These are phyloP conservation scores for Collybiopsis confluens DNA, from an alignment of 768 basidiomycete genomes.

Conservation along the genomic window DNA sequence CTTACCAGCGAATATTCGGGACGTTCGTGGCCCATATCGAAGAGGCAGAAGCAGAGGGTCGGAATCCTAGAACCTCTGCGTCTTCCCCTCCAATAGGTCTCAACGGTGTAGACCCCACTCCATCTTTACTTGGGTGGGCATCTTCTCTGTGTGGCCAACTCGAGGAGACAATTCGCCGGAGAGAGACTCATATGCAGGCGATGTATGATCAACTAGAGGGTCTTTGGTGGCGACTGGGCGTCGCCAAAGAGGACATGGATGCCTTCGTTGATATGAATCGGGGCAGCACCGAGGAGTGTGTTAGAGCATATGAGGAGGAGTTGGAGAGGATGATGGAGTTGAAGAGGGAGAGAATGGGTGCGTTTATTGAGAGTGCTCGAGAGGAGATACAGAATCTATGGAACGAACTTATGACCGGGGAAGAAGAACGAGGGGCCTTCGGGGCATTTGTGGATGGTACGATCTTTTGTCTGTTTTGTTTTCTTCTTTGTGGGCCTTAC, in stretches of 20 bases:
- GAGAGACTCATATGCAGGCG: constrained; percentile 84
- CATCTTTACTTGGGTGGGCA: constrained; percentile 71
- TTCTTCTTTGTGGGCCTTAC: constrained; percentile 5
- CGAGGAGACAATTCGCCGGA: constrained; percentile 65
- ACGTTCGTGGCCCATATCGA: constrained; percentile 62
- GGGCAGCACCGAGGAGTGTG: constrained; percentile 74
- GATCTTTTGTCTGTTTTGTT: constrained; percentile 18
- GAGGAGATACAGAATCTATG: constrained; percentile 77
- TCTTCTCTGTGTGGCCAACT: constrained; percentile 52
- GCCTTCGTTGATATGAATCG: constrained; percentile 86
- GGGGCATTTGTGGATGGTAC: constrained; percentile 79
- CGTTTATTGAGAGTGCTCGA: constrained; percentile 79
- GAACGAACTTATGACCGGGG: constrained; percentile 83
- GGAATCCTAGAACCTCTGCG: constrained; percentile 18
- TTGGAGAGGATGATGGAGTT: constrained; percentile 86
- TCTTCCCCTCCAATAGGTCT: constrained; percentile 44
- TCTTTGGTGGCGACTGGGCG: constrained; percentile 84
- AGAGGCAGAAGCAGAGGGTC: constrained; percentile 47
- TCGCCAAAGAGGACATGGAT: constrained; percentile 78
- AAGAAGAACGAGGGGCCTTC: constrained; percentile 78
- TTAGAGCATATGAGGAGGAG: constrained; percentile 85
- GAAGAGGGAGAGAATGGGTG: constrained; percentile 81
- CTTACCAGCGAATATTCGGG: constrained; percentile 57
- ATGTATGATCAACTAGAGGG: constrained; percentile 93
- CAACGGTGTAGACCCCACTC: constrained; percentile 78